Base-by-base conservation (phyloP, 805 yeast species). In the Nadsonia fulvescens region DNA sequence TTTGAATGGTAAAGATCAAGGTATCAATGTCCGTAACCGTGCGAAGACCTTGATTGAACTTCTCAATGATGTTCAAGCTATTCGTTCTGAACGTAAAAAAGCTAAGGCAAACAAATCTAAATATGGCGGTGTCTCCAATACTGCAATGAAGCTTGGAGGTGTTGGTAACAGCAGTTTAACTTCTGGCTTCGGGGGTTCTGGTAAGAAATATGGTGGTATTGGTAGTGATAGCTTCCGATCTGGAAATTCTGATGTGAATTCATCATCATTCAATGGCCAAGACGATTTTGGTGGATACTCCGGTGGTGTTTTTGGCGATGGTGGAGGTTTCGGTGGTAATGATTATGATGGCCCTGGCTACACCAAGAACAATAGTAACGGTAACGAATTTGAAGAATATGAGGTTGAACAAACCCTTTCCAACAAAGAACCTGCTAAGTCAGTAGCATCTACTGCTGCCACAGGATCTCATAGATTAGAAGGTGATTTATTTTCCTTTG, bases 1-100 rank as follows among this genome's bases (percentile, higher is more conserved):
- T 50, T 67, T 82, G 11, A 77, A 79, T 47, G 95, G 95, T 16
- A 69, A 82, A 37, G 98, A 89, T 51, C 95, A 83, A 53, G 98
- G 98, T 28, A 70, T 82, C 38, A 83, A 86, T 46, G 93, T 89
- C 31, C 68, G 98, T 44, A 83, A 79, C 53, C 69, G 93, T 39
- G 74, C 94, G 15, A 77, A 81, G 49, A 72, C 70, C 35, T 58
- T 89, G 34, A 56, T 70, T 14, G 61, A 59, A 9, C 58, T 89
- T 37, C 59, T 89, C 37, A 69, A 69, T 39, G 92, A 79, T 48
- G 93, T 81, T 41, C 59, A 61, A 5, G 54, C 58, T 47, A 70
- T 86, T 27, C 66, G 96, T 35, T 55, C 68, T 20, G 96, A 83
- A 49, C 65, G 96, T 35, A 79, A 77, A 51, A 79, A 77, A 60